Base-by-base conservation (phyloP, 1,139 yeast species). In the Blastobotrys proliferans region DNA sequence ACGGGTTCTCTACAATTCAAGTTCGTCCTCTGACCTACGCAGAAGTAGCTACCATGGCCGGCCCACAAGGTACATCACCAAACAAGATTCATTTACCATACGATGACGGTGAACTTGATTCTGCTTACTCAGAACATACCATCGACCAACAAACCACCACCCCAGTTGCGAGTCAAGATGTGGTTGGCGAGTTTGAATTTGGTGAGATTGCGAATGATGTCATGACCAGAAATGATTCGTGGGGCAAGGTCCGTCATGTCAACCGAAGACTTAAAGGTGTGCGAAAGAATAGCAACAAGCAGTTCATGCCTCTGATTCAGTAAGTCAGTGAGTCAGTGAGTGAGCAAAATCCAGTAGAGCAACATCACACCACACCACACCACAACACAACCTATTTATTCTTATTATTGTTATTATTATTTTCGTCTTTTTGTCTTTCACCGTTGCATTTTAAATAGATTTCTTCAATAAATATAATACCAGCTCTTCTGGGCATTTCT, bases 1-100 rank as follows among this genome's bases (percentile, higher is more conserved):
- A 62, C 22, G 70, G 64, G 34, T 74, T 71, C 50, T 64, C 75
- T 28, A 69, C 68, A 44, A 69, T 74, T 41, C 67, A 66, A 40
- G 55, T 72, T 42, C 68, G 76, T 38, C 66, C 68, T 40, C 59
- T 73, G 48, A 71, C 78, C 6, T 74, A 73, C 51, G 77, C 77
- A 3, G 79, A 74, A 61, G 76, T 68, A 19, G 75, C 74, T n/a
- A 60, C 69, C 8, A 55, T 68, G 24, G 42, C 42, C 25, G 43
- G 44, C 38, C 48, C 38, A 19, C 35, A 38, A 4, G 44, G 44
- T 28, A 35, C 30, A n/a, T 21, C 31, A 26, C 33, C 46, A n/a
- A 20, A 16, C 14, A 32, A 37, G 38, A 30, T 46, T 22, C 19
- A 13, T 13, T 17, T 41, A 11, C 45, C 45, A 4, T 20, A 43